Base-by-base conservation (phyloP, 257 asterid species). In the Handroanthus guayacan region DNA sequence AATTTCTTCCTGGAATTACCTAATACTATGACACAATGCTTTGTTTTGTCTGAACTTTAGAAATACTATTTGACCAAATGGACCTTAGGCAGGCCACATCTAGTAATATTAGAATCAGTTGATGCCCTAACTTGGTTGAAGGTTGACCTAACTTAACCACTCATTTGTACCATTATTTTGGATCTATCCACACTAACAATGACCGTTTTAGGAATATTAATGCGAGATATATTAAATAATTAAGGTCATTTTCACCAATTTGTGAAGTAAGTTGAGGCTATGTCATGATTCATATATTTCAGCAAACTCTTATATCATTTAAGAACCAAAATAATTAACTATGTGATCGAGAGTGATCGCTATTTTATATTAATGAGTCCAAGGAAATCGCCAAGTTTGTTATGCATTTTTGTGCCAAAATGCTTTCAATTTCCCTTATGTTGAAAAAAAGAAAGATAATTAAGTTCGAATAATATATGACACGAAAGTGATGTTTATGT, bases 111-210 rank as follows among this genome's bases (percentile, higher is more conserved):
- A 41, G 38, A 72, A 51, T 54, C 68, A 76, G 41, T 78, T 39
- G 85, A 78, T 75, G 63, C 69, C 58, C 71, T 67, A 34, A 71
- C 71, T 75, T 79, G 84, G 82, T 79, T 61, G 47, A 79, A 61
- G 67, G 82, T 79, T 82, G 77, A 79, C 81, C 86, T 71, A 82
- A 82, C 79, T 10, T 79, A 79, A 82, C 81, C 12, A 75, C 79
- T 78, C 74, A 9, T 73, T 61, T 81, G 76, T 54, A 48, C n/a
- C 51, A 17, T 41, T 56, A 36, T 56, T 3, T 11, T 62, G 74
- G 45, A 62, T 31, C 36, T 18, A 51, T 4, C 0, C 3, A 51
- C 18, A 25, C 0, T 0, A 1, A 14, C 20, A 51, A 41, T 39
- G 17, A 8, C n/a, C 9, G 10, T 51, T 20, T 11, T 41, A 1